Base-by-base conservation (phyloP, 2,329 filamentous ascomycete species). In the Thielaviopsis ethacetica region DNA sequence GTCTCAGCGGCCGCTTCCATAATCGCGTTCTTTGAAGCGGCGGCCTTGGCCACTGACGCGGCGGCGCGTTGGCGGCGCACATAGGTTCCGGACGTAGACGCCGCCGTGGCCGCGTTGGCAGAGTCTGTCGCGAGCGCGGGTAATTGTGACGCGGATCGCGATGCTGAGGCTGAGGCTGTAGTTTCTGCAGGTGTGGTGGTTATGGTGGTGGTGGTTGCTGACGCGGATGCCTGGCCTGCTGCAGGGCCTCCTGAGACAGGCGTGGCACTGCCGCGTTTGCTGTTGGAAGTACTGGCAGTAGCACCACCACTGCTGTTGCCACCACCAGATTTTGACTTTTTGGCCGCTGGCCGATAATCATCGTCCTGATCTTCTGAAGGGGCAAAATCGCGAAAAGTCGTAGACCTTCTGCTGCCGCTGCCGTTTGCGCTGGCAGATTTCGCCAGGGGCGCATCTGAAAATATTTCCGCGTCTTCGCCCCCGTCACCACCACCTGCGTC, bases 281-380 rank as follows among this genome's bases (percentile, higher is more conserved):
- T 58, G 64, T 61, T 47, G 63, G 63, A 65, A 62, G 62, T 62
- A 59, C n/a, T n/a, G n/a, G n/a, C n/a, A n/a, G n/a, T n/a, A n/a
- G n/a, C n/a, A n/a, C n/a, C n/a, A n/a, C 64, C 65, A 54, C 62
- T 59, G 27, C 55, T 63, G 57, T 62, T 59, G 56, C 41, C 59
- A 26, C 44, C 27, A 9, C 26, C 58, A 49, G 26, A 12, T 53
- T 47, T 51, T 19, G 54, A 38, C 38, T 56, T 62, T 53, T 60
- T 60, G 34, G 27, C 51, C 4, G 57, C 27, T 56, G 58, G 57
- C 30, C 38, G 54, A 53, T 57, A 59, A 44, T 57, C 53, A 21
- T 53, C 61, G 27, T 56, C 55, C 17, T 58, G 50, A n/a, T 59
- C 58, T 26, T 41, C 54, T 24, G n/a, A 49, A 13, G 49, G 27